Conservation (phyloP, 2,329 filamentous ascomycete species). For the Hypoxylon sp. region DNA sequence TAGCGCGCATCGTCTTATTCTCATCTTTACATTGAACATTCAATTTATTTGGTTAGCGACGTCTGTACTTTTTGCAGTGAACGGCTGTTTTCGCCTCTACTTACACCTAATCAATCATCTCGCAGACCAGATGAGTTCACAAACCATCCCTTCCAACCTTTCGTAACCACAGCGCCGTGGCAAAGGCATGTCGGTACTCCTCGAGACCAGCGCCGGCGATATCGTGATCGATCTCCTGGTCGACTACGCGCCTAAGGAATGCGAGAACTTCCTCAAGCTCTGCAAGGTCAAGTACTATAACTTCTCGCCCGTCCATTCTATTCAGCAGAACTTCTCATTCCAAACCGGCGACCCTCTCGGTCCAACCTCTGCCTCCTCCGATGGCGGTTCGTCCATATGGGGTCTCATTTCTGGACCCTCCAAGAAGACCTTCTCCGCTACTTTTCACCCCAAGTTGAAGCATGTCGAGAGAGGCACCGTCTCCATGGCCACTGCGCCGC, state of each 20-base stretch:
- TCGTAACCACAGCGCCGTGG: not conserved
- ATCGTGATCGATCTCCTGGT: slow-evolving; percentile 94
- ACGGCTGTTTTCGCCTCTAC: not conserved
- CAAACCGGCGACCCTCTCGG: slow-evolving; percentile 96
- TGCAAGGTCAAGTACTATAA: slow-evolving; percentile 99
- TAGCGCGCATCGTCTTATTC: too few relatives aligned
- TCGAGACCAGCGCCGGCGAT: slow-evolving; percentile 93
- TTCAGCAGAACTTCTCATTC: slow-evolving; percentile 96
- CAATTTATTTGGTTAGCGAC: too few relatives aligned
- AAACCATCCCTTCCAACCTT: not conserved
- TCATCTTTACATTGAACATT: too few relatives aligned
- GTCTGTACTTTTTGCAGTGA: not conserved
- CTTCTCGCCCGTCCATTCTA: slow-evolving; percentile 89
- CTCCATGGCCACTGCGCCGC: slow-evolving; percentile 94
- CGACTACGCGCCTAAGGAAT: slow-evolving; percentile 89
- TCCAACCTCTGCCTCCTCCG: slow-evolving; percentile 83
- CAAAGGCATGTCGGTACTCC: slow-evolving; percentile 83
- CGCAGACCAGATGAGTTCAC: not conserved
- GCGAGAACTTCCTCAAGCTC: slow-evolving; percentile 98
- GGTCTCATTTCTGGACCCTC: slow-evolving; percentile 78
- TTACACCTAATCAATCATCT: not conserved
- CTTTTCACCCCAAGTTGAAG: slow-evolving; percentile 88
- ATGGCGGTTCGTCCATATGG: slow-evolving; percentile 96
- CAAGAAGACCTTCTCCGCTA: slow-evolving; percentile 83
- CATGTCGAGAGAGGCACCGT: slow-evolving; percentile 91